Evolutionary conservation across 2,329 filamentous ascomycete species (phyloP), one percentile per base, ranked within the genome.

Genomic region (Penicillium sp.): DNA sequence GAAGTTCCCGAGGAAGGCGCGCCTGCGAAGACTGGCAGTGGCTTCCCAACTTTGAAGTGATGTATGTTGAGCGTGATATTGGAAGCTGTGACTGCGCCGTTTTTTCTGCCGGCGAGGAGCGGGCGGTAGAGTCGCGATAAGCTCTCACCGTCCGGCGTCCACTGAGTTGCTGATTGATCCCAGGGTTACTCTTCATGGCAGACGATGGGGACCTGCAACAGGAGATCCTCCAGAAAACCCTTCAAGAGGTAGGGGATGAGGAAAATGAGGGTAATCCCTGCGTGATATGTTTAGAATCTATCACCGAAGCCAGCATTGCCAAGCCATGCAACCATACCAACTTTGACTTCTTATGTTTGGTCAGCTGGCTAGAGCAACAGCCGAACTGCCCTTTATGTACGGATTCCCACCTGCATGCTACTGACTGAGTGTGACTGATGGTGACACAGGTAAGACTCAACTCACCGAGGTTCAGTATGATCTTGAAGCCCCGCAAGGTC

Each of bases 301-400:
- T 96, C 67, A 84, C 85, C 9, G 89, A 94, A 65, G 76, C 84
- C 50, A 91, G 89, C 59, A 79, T 87, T 49, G 84, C 89, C 7
- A 77, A 82, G 20, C 92, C 92, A 7, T 97, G 92, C 78, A 82
- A 84, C 41, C 92, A 97, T 77, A 76, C 79, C 54, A 85, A 86
- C 63, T 96, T 95, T 70, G 92, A 97, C 77, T 95, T 92, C 68
- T 72, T 90, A 12, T 97, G 92, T 72, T 82, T 96, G 6, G 75
- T 87, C 22, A 92, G 82, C 73, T 97, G 93, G 92, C 78, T 96
- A 5, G 82, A 91, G 63, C 80, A 89, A 60, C 83, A 84, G 9
- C 79, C 86, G 0, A 82, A 79, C 46, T 97, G 92, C 67, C 92
- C 93, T 18, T 79, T 97, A 50, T 97, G 92, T 83, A 87, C 40